Conservation (phyloP, 345 rosid species). For the Melastoma malabathricum region DNA sequence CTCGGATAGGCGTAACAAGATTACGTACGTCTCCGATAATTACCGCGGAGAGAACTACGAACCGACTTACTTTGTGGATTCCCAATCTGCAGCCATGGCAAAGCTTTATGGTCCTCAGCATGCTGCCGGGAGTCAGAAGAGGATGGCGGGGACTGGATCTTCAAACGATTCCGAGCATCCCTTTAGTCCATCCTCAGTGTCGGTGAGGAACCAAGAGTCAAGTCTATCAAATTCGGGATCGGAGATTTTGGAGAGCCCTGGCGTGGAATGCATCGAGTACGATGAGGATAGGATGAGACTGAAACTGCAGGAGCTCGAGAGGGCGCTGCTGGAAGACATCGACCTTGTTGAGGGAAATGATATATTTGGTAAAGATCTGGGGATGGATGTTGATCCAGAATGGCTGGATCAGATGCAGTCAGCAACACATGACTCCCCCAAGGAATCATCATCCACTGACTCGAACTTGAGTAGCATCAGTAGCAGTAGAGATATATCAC, state of each 20-base stretch:
- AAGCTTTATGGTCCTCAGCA: slow-evolving; percentile 32
- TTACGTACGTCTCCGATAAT: slow-evolving; percentile 39
- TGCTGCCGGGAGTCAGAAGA: no score
- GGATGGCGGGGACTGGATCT: slow-evolving; percentile 19
- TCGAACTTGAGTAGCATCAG: slow-evolving; percentile 55
- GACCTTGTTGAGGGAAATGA: slow-evolving; percentile 39
- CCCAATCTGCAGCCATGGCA: slow-evolving; percentile 44
- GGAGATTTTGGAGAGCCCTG: slow-evolving; percentile 29
- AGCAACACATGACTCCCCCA: slow-evolving; percentile 54
- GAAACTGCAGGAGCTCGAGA: slow-evolving; percentile 82
- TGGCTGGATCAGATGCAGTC: slow-evolving; percentile 50
- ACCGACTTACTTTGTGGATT: slow-evolving; percentile 56
- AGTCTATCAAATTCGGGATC: slow-evolving; percentile 26
- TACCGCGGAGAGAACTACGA: slow-evolving; percentile 62
- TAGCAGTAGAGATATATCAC: slow-evolving; percentile 53
- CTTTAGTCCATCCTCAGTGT: slow-evolving; percentile 19
- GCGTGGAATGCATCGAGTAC: slow-evolving; percentile 36
- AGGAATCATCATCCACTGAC: slow-evolving; percentile 70
- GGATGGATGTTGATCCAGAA: slow-evolving; percentile 77
- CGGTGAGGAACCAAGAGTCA: slow-evolving; percentile 8
- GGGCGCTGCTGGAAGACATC: slow-evolving; percentile 56
- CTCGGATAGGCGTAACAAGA: slow-evolving; percentile 34
- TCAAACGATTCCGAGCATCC: slow-evolving; percentile 26
- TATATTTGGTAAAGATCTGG: slow-evolving; percentile 21
- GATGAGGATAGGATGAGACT: slow-evolving; percentile 48